Conservation (phyloP, 2,329 filamentous ascomycete genomes). For the Xylariaceae sp. region DNA sequence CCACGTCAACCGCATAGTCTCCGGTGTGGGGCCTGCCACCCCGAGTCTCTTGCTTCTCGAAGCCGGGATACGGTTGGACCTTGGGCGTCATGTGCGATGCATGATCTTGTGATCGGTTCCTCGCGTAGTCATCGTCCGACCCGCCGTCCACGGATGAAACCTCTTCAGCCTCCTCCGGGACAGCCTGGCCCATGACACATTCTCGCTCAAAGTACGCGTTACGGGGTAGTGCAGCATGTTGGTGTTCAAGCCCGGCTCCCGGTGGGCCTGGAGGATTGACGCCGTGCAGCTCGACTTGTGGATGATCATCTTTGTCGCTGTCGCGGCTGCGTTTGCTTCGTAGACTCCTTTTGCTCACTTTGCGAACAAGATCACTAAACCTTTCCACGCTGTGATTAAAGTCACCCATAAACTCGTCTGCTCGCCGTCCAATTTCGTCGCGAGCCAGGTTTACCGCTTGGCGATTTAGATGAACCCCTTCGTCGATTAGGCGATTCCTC, state of each 20-base stretch:
- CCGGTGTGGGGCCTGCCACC: constrained; percentile 4
- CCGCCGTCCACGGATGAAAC: constrained; percentile 18
- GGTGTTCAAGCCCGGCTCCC: constrained; percentile 26
- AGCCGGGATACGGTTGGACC: constrained; percentile 21
- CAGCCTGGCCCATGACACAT: constrained; percentile 42
- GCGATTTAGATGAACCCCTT: constrained; percentile 40
- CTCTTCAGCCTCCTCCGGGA: constrained; percentile 40
- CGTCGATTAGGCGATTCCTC: constrained; percentile 60
- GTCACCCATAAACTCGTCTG: constrained; percentile 33
- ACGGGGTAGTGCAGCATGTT: constrained; percentile 22
- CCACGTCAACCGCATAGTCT: constrained; percentile 20
- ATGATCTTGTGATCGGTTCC: constrained; percentile 17
- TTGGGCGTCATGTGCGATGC: constrained; percentile 28
- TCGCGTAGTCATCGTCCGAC: constrained; percentile 20
- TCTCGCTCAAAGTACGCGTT: constrained; percentile 37
- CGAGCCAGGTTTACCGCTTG: constrained; percentile 39
- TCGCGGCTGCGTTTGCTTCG: constrained; percentile 35
- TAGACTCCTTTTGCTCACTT: constrained; percentile 40
- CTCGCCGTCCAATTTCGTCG: constrained; percentile 33
- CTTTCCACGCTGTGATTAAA: constrained; percentile 36
- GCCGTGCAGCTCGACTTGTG: constrained; percentile 18
- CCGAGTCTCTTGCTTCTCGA: constrained; percentile 10
- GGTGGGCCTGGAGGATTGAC: constrained; percentile 15
- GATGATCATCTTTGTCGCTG: constrained; percentile 33
- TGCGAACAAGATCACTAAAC: constrained; percentile 37